These are phyloP conservation scores for Salix purpurea DNA, from an alignment of 345 rosid genomes.

Conservation along the genomic window DNA sequence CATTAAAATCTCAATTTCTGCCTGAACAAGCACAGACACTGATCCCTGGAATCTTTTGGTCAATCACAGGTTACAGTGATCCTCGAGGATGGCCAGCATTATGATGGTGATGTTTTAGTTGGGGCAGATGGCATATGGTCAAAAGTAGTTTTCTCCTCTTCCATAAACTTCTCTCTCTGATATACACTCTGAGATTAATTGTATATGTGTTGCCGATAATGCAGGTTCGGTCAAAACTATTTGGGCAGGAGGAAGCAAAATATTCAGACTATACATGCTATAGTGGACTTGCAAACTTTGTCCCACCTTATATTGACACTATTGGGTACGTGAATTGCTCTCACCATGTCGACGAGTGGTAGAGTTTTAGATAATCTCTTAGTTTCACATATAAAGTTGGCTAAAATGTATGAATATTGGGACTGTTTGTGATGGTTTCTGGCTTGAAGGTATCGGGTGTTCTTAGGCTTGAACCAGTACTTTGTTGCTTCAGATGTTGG, in stretches of 20 bases:
- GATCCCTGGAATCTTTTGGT: background rate
- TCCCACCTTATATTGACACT: conserved; percentile 13
- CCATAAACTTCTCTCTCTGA: background rate
- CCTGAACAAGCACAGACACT: background rate
- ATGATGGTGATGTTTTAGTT: conserved; percentile 17
- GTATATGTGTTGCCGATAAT: background rate
- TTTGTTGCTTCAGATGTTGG: conserved; percentile 31
- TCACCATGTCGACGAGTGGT: background rate
- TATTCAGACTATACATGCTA: conserved; percentile 25
- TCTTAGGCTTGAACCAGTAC: conserved; percentile 27
- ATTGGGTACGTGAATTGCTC: conserved; percentile 5
- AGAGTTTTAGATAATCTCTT: background rate
- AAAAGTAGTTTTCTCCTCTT: conserved; percentile 6
- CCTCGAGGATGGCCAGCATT: conserved; percentile 10
- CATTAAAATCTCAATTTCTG: background rate
- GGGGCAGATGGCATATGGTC: conserved; percentile 24
- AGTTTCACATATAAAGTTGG: background rate
- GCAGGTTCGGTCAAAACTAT: conserved; percentile 17
- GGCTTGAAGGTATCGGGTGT: conserved; percentile 25
- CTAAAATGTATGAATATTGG: background rate
- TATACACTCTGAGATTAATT: too few species aligned
- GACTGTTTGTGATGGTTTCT: conserved; percentile 4
- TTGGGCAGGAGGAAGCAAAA: conserved; percentile 20
- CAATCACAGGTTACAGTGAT: conserved; percentile 10
- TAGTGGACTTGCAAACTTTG: conserved; percentile 18